Percentiles rank a stretch among this genome's conserved stretches.
phyloP scores from a whole-genome alignment of 345 rosid species.

The Boechera stricta region DNA sequence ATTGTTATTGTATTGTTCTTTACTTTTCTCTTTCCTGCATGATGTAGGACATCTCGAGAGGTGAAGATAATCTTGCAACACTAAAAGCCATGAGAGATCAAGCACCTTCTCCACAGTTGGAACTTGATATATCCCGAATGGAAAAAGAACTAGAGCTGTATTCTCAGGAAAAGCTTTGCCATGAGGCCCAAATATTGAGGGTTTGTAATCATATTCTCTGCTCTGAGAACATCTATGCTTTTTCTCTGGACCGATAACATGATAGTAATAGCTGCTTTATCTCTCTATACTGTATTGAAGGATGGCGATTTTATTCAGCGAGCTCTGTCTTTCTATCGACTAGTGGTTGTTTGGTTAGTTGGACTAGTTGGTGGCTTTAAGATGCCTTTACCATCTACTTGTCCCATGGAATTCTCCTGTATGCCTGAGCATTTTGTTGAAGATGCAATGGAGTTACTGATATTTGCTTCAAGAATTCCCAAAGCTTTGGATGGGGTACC shows the following conservation, averaged over 20 bases:
- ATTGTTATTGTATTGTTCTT: constrained; percentile 11
- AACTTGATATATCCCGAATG: constrained; percentile 69
- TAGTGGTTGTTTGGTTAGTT: constrained; percentile 91
- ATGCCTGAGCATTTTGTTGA: constrained; percentile 99
- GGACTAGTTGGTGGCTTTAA: constrained; percentile 90
- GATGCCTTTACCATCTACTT: constrained; percentile 84
- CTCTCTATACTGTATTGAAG: constrained; percentile 46
- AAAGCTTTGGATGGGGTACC: constrained; percentile 83
- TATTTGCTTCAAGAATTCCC: constrained; percentile 91
- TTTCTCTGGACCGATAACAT: constrained; percentile 13
- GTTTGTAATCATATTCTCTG: constrained; percentile 52
- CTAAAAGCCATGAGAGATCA: constrained; percentile 75
- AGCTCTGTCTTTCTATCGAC: constrained; percentile 85
- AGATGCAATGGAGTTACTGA: constrained; percentile 96
- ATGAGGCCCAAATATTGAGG: constrained; percentile 93
- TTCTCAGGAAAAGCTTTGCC: constrained; percentile 93
- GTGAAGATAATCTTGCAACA: constrained; percentile 73
- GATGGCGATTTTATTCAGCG: constrained; percentile 79
- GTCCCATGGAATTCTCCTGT: constrained; percentile 92
- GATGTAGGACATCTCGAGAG: constrained; percentile 80
- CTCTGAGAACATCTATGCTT: constrained; percentile 16
- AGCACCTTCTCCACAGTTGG: constrained; percentile 68
- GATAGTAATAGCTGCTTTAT: constrained; percentile 23
- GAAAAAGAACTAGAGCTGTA: constrained; percentile 79
- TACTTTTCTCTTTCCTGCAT: constrained; percentile 16